Percentiles rank a stretch among this genome's conserved stretches.
Evolutionary conservation across 768 basidiomycete genomes (phyloP).

Genomic region (Phlebiopsis gigantea): DNA sequence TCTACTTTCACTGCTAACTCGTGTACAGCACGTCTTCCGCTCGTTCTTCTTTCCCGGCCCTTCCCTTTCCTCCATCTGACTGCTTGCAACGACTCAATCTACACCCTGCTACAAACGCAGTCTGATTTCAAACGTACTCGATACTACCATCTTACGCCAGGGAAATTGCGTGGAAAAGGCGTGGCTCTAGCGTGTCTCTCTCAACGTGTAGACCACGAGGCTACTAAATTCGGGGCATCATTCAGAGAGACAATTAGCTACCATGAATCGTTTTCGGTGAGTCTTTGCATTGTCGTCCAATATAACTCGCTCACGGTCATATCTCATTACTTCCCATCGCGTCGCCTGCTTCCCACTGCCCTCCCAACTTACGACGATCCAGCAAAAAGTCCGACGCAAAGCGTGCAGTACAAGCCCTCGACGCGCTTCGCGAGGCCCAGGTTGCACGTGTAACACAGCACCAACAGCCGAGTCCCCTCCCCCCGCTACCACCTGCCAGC

Average conservation of each 20-base stretch:
- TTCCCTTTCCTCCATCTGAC: constrained; percentile 13
- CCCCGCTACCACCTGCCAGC: constrained; percentile 59
- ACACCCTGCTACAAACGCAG: constrained; percentile 8
- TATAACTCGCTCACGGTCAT: constrained; percentile 9
- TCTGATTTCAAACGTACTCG: background rate
- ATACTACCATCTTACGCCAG: background rate
- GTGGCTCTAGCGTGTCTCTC: constrained; percentile 10
- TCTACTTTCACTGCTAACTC: constrained; percentile 40
- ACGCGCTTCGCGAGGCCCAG: constrained; percentile 19
- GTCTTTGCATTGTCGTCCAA: constrained; percentile 27
- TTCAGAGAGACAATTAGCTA: constrained; percentile 13
- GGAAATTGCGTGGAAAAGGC: constrained; percentile 7
- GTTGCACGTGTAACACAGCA: constrained; percentile 11
- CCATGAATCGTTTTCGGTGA: constrained; percentile 82
- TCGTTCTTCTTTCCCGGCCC: constrained; percentile 29
- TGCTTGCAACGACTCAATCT: constrained; percentile 16
- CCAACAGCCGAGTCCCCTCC: constrained; percentile 34
- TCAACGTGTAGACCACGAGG: constrained; percentile 74
- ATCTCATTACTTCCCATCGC: constrained; percentile 9
- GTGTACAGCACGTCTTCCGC: constrained; percentile 74
- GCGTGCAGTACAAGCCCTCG: constrained; percentile 36
- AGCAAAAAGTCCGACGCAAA: constrained; percentile 80
- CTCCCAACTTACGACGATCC: constrained; percentile 12
- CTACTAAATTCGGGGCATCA: constrained; percentile 17
- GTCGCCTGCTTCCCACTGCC: constrained; percentile 21